Base-by-base conservation (phyloP, 1,284 basidiomycete species). In the Acaromyces ingoldii region DNA sequence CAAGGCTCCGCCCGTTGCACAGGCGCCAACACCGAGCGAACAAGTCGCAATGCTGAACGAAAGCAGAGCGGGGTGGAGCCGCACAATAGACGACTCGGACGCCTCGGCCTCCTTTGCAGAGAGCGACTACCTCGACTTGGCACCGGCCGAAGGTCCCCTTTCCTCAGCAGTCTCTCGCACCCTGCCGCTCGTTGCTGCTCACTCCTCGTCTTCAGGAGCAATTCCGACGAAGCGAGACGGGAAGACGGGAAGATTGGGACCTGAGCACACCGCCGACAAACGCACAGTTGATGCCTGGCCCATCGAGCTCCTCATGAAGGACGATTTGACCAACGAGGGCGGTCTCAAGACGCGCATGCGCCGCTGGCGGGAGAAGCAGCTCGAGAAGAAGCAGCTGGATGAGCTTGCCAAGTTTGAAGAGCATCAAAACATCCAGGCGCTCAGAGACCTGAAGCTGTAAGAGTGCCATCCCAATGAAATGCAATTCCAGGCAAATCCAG, bases 301-400 rank as follows among this genome's bases (percentile, higher is more conserved):
- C 17, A 65, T 74, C 45, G 72, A 74, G 51, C 53, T 74, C 29
- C 59, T 74, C 43, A 74, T 74, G 72, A 37, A 54, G 29, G 51
- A 59, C 17, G 72, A 74, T 26, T 60, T 74, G 15, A 53, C 58
- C 33, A 74, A 74, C 55, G 55, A 64, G 40, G 49, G 48, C 9
- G 67, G 69, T 31, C 62, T 67, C 51, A 70, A 68, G 45, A 66
- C 63, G 65, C 59, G 70, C 30, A 73, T 71, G 67, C 55, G 63
- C 42, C 56, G 62, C 22, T 70, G 62, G 62, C 57, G 66, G 51
- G 49, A 47, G 5, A 59, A 56, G 38, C 55, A 65, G 53, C 54
- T 43, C n/a, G n/a, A 30, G 45, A 57, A 6, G 17, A 22, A 13
- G 13, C 19, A 30, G 25, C 19, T 13, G 4, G 13, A 45, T 31